Evolutionary conservation across 2,329 filamentous ascomycete genomes (phyloP).

Genomic region (Dactylellina leptospora): DNA sequence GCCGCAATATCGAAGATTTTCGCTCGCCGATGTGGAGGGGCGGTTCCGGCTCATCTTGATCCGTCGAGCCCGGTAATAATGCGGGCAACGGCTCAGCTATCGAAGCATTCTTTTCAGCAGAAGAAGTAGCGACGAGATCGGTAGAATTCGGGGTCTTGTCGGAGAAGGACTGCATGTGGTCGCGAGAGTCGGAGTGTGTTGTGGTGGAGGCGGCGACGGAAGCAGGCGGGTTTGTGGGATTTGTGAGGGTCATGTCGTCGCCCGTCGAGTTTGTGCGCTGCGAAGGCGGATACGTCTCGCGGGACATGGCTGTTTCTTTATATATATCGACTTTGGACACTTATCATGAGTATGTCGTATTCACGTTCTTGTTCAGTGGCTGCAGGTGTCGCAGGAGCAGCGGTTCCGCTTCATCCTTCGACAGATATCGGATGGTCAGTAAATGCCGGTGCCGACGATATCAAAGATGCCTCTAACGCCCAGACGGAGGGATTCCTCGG

Average conservation of each 20-base stretch:
- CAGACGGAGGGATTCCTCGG: constrained; percentile 34
- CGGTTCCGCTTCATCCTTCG: constrained; percentile 16
- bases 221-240: constrained; percentile 37
- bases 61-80: neutral
- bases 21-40: constrained; percentile 4
- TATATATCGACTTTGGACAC: too few relatives aligned
- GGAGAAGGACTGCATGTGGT: constrained; percentile 1
- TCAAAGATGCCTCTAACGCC: too few relatives aligned
- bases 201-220: constrained; percentile 48
- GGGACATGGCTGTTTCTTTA: too few relatives aligned
- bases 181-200: constrained; percentile 26
- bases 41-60: constrained; percentile 19
- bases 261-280: constrained; percentile 36
- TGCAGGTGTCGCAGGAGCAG: constrained; percentile 5
- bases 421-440: constrained; percentile 22
- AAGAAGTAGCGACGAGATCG: constrained; percentile 1
- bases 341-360: neutral
- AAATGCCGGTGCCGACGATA: constrained; percentile 33
- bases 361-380: neutral
- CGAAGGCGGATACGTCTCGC: constrained; percentile 31
- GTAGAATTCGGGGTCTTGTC: neutral
- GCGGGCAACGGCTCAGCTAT: neutral
- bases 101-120: constrained; percentile 11
- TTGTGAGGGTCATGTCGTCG: constrained; percentile 53
- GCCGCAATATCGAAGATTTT: constrained; percentile 33